phyloP scores from a whole-genome alignment of 129 eudicot genomes.

The Artemisia annua region DNA sequence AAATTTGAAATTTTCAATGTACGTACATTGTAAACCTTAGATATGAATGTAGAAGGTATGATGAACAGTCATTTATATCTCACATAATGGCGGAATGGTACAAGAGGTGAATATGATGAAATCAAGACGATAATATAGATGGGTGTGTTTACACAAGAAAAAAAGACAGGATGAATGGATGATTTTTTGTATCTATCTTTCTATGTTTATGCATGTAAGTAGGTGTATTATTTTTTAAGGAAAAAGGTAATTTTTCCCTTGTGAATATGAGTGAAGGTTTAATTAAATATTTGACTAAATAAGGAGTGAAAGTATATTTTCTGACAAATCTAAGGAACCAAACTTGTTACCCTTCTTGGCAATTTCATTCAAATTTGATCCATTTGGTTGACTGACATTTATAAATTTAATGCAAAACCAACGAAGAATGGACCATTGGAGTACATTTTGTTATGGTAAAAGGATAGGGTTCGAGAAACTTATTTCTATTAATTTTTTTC shows the following conservation, averaged over 20 bases:
- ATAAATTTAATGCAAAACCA: not conserved
- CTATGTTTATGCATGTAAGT: conserved; percentile 1
- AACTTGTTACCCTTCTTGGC: no score
- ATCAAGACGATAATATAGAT: not conserved
- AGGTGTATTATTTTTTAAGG: not conserved
- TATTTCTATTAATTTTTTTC: not conserved
- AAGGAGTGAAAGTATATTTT: no score
- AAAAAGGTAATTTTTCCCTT: no score
- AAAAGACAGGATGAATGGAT: not conserved
- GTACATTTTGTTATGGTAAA: not conserved
- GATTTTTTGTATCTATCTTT: not conserved
- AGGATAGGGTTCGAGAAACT: not conserved
- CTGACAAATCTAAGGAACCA: no score
- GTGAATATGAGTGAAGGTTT: no score
- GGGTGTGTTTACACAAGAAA: conserved; percentile 4
- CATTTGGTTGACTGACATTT: conserved; percentile 17
- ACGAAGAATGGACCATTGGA: not conserved
- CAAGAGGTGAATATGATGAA: conserved; percentile 11
- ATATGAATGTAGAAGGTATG: conserved; percentile 5
- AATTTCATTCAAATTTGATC: not conserved
- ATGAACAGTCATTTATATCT: conserved; percentile 3
- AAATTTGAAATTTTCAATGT: not conserved
- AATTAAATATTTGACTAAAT: no score
- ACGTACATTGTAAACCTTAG: not conserved
- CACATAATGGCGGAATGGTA: not conserved